Conservation (phyloP, 192 early-diverging fungal species). For the Backusella circina region DNA sequence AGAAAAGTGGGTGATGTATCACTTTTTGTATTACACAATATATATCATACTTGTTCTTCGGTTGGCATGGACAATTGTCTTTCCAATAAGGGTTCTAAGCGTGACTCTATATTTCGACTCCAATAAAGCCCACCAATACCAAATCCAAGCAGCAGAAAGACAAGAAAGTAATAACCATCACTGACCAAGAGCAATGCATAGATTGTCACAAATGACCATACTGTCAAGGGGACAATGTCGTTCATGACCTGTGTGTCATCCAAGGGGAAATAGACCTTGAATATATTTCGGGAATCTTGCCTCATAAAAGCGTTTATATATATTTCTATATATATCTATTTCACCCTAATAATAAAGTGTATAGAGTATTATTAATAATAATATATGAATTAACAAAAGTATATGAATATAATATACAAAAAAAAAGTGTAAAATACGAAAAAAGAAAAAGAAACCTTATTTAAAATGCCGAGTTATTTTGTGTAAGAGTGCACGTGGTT, state of each 20-base stretch:
- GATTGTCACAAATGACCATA: not conserved
- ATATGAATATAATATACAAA: not conserved
- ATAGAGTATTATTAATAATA: not conserved
- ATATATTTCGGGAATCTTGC: not conserved
- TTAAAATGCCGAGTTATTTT: not conserved
- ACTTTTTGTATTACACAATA: not conserved
- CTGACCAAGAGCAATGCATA: slow-evolving; percentile 3
- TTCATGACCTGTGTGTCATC: not conserved
- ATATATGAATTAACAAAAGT: not conserved
- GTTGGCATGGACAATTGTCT: not conserved
- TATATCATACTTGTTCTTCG: not conserved
- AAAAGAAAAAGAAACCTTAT: not conserved
- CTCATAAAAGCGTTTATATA: not conserved
- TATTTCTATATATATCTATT: not conserved
- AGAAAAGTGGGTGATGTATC: not conserved
- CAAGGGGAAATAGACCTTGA: not conserved
- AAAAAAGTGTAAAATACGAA: not conserved
- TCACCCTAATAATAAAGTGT: not conserved
- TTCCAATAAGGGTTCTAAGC: not conserved
- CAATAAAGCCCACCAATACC: not conserved
- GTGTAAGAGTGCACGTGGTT: not conserved
- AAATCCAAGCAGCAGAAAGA: slow-evolving; percentile 13
- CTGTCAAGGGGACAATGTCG: not conserved
- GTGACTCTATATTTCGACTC: not conserved
- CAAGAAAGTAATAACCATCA: slow-evolving; percentile 8